Conservation (phyloP, 352 stramenopile genomes). For the Pilasporangium apinafurcum region DNA sequence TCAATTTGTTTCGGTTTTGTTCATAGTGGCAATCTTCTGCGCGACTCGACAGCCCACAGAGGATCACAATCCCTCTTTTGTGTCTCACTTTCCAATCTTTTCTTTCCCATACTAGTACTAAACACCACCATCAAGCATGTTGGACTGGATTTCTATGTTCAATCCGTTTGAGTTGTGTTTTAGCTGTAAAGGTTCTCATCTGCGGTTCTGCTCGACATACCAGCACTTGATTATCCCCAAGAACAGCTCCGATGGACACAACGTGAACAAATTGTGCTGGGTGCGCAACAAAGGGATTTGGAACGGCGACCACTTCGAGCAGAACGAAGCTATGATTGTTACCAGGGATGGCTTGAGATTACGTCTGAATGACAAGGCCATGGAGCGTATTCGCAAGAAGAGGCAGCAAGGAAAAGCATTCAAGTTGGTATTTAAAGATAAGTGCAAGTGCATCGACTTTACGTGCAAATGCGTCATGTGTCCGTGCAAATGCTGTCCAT, state of each 20-base stretch:
- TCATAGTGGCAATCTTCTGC: too few species aligned
- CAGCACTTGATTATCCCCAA: constrained; percentile 1
- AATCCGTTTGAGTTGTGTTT: not conserved
- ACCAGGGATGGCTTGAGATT: constrained; percentile 1
- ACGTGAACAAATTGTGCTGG: constrained; percentile 3
- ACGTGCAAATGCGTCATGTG: constrained; percentile 2
- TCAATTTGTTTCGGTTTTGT: too few species aligned
- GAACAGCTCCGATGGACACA: not conserved
- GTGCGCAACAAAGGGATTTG: constrained; percentile 1
- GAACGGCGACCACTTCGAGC: not conserved
- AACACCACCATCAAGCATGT: too few species aligned
- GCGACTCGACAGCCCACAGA: too few species aligned
- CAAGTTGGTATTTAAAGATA: constrained; percentile 4
- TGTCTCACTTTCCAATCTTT: too few species aligned
- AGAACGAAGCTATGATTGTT: constrained; percentile 2
- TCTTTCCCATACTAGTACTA: too few species aligned
- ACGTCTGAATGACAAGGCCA: constrained; percentile 1
- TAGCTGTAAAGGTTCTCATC: not conserved
- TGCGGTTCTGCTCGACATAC: not conserved
- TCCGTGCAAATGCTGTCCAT: constrained; percentile 5
- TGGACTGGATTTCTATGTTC: too few species aligned
- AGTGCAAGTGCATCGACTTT: constrained; percentile 2
- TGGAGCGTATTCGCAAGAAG: constrained; percentile 3
- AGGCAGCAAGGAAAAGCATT: constrained; percentile 1
- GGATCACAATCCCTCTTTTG: too few species aligned